Percentiles rank a stretch among this genome's conserved stretches.
Evolutionary conservation across 2,329 filamentous ascomycete genomes (phyloP).

Genomic region (Lasiodiplodia sp.): DNA sequence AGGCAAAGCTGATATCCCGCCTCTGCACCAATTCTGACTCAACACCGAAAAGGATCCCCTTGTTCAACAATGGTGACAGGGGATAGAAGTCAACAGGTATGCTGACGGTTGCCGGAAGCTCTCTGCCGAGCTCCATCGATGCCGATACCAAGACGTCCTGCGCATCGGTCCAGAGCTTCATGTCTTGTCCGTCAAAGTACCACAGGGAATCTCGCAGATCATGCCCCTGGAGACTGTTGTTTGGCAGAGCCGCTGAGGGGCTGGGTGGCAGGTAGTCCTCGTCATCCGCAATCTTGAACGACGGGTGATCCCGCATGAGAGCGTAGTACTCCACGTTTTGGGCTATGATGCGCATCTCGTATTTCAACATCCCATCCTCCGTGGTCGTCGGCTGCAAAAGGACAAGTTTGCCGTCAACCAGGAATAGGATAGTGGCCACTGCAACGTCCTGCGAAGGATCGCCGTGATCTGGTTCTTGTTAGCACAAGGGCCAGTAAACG

Average conservation of each 20-base stretch:
- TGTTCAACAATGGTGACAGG: conserved; percentile 83
- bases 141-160: conserved; percentile 80
- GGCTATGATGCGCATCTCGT: conserved; percentile 96
- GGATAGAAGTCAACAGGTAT: conserved; percentile 96
- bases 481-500: conserved; percentile 31
- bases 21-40: conserved; percentile 94
- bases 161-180: conserved; percentile 89
- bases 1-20: conserved; percentile 88
- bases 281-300: conserved; percentile 55
- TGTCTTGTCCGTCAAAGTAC: conserved; percentile 87
- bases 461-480: conserved; percentile 67
- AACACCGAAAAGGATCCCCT: conserved; percentile 87
- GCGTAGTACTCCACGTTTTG: conserved; percentile 97
- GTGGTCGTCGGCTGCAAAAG: conserved; percentile 86
- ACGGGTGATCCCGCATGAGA: conserved; percentile 84
- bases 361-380: conserved; percentile 85
- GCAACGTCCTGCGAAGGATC: conserved; percentile 96
- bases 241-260: conserved; percentile 50
- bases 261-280: conserved; percentile 55
- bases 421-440: conserved; percentile 88
- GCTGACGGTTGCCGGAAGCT: conserved; percentile 76
- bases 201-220: conserved; percentile 86
- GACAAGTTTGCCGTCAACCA: conserved; percentile 97
- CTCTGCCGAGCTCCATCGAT: conserved; percentile 69
- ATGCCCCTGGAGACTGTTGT: conserved; percentile 54